Evolutionary conservation across 257 asterid species (phyloP).

Genomic region (Avicennia marina): DNA sequence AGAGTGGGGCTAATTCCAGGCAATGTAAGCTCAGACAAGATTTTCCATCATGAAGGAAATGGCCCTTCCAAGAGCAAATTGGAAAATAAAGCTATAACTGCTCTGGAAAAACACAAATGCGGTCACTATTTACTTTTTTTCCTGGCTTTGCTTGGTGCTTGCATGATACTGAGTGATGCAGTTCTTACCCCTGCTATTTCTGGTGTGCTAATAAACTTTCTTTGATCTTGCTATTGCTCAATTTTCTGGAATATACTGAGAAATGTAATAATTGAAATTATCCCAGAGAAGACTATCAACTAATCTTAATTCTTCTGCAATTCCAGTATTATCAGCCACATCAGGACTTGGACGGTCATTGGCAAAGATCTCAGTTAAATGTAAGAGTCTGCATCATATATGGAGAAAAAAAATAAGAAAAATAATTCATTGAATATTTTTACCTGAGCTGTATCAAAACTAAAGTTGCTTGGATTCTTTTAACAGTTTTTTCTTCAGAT

Average conservation of each 20-base stretch:
- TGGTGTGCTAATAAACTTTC: constrained; percentile 38
- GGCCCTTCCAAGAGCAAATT: constrained; percentile 32
- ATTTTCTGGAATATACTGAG: constrained; percentile 7
- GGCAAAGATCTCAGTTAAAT: constrained; percentile 46
- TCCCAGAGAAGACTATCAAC: neutral
- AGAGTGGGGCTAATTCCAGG: constrained; percentile 81
- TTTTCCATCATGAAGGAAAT: constrained; percentile 45
- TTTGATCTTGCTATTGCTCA: too few species aligned
- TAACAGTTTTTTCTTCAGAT: constrained; percentile 53
- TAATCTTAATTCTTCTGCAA: constrained; percentile 2
- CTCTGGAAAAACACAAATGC: constrained; percentile 62
- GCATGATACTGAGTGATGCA: constrained; percentile 85
- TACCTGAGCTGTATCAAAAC: constrained; percentile 2
- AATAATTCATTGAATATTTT: neutral
- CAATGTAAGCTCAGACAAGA: constrained; percentile 41
- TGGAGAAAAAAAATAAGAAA: neutral
- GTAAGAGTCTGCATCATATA: constrained; percentile 39
- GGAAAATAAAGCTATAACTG: constrained; percentile 65
- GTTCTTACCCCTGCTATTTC: constrained; percentile 92
- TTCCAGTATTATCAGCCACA: constrained; percentile 79
- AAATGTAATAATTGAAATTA: neutral
- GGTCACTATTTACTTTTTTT: constrained; percentile 61
- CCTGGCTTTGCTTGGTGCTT: constrained; percentile 84
- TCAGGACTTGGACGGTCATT: constrained; percentile 68
- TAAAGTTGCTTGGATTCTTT: constrained; percentile 11